Base-by-base conservation (phyloP, 352 stramenopile species). In the Halophytophthora polymorphica region DNA sequence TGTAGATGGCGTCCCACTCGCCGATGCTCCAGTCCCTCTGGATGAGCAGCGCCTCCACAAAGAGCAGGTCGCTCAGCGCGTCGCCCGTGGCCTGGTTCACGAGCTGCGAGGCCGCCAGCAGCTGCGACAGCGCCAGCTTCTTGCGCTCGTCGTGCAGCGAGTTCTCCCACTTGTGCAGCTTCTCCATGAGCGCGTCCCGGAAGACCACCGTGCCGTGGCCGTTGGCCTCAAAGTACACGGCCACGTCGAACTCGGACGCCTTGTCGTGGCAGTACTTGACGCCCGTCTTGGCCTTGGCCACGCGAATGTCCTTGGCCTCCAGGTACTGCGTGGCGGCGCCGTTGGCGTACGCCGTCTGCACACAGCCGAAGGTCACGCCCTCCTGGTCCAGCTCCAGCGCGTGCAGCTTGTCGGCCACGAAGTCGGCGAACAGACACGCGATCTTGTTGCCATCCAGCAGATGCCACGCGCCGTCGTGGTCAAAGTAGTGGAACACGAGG, bases 301-400 rank as follows among this genome's bases (percentile, higher is more conserved):
- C 85, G 31, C 63, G 68, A 44, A 96, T 82, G 42, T 64, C 70
- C 28, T 71, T 67, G 23, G 71, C 71, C 58, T 96, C 53, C 43
- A 95, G 61, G 75, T 97, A 99, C 19, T 73, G 64, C 18, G 90
- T 96, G 11, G 94, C 91, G 10, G 95, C 93, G 48, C 96, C 97
- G 72, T 99, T 99, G 25, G 96, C 97, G 74, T 99, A 99, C 17
- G 97, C 96, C n/a, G 97, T 99, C 83, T 99, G 96, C 33, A 99
- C 96, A 21, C 97, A 88, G 28, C 96, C 96, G 35, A 99, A 86
- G 33, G 78, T 95, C 33, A 98, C 73, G 34, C 66, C 73, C n/a
- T 90, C 73, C 23, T 86, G 74, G 12, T 85, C 72, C 19, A 88
- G 55, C 45, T 88, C 73, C 6, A 97, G 56, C 28, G 65, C 57